A percentile compares a stretch with the other conserved stretches of the same genome.
These are phyloP conservation scores for Sclerotinia subarctica DNA, from an alignment of 2,329 filamentous ascomycete species.

Conservation along the genomic window DNA sequence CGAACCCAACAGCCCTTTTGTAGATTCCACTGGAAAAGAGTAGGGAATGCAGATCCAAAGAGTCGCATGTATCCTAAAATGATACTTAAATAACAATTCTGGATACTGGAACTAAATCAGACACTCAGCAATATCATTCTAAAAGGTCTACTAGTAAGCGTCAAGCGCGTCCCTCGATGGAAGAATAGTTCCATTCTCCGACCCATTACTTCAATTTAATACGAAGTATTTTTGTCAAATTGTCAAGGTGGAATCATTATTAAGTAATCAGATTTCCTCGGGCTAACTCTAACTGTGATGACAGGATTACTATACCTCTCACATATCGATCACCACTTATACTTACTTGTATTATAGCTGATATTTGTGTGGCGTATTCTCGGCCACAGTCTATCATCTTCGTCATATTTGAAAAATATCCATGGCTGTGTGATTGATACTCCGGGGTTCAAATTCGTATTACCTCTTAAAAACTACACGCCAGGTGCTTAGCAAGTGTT, in stretches of 20 bases:
- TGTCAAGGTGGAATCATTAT: not conserved
- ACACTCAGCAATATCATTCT: not conserved
- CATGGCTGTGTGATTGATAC: not conserved
- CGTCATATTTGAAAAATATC: not conserved
- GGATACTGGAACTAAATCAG: not conserved
- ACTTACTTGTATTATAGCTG: not conserved
- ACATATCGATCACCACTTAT: not conserved
- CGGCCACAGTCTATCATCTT: not conserved
- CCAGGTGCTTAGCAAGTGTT: not conserved
- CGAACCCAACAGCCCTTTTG: not conserved
- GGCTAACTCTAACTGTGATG: too few relatives aligned
- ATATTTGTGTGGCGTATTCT: not conserved
- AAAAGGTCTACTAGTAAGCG: not conserved
- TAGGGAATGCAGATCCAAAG: not conserved
- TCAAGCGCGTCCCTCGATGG: not conserved
- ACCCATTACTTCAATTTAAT: not conserved
- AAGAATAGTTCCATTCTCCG: not conserved
- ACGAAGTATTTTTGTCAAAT: not conserved
- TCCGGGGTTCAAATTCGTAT: not conserved
- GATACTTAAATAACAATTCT: too few relatives aligned
- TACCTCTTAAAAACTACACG: too few relatives aligned
- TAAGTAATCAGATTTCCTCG: not conserved
- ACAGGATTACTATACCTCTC: not conserved
- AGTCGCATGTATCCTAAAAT: not conserved
- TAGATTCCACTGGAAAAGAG: not conserved